Conservation (phyloP, 192 early-diverging fungal species). For the Umbelopsis sp. region DNA sequence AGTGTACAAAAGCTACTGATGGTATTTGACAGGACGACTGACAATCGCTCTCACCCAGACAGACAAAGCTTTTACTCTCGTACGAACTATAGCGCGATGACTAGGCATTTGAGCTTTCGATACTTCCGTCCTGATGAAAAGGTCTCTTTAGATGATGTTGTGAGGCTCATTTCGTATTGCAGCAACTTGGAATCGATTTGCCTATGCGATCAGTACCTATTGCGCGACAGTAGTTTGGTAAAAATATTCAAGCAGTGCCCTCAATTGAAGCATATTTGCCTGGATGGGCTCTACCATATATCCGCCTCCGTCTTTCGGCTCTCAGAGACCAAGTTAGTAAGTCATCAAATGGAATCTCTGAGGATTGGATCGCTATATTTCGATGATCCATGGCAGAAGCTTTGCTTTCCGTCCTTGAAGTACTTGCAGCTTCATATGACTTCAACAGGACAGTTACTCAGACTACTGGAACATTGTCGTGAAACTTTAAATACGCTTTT, state of each 20-base stretch:
- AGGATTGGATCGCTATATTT: background rate
- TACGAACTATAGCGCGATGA: background rate
- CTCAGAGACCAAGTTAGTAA: background rate
- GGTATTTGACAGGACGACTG: background rate
- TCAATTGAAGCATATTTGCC: background rate
- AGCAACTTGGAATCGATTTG: background rate
- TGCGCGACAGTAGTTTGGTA: background rate
- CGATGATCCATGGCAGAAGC: background rate
- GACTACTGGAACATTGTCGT: background rate
- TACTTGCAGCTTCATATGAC: background rate
- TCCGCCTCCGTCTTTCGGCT: background rate
- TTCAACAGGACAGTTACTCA: background rate
- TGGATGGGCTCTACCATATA: background rate
- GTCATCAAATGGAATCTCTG: background rate
- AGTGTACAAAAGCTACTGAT: background rate
- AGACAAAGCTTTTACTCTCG: constrained; percentile 8
- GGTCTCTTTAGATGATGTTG: no score
- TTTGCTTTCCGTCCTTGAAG: background rate
- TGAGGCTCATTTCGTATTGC: background rate
- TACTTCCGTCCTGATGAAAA: background rate
- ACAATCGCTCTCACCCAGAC: background rate
- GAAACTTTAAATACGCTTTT: background rate
- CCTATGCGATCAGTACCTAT: background rate
- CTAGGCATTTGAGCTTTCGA: background rate
- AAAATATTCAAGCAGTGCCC: background rate